Evolutionary conservation across 495 filamentous ascomycete species (phyloP).

Genomic region (Hypomontagnella submonticulosa): DNA sequence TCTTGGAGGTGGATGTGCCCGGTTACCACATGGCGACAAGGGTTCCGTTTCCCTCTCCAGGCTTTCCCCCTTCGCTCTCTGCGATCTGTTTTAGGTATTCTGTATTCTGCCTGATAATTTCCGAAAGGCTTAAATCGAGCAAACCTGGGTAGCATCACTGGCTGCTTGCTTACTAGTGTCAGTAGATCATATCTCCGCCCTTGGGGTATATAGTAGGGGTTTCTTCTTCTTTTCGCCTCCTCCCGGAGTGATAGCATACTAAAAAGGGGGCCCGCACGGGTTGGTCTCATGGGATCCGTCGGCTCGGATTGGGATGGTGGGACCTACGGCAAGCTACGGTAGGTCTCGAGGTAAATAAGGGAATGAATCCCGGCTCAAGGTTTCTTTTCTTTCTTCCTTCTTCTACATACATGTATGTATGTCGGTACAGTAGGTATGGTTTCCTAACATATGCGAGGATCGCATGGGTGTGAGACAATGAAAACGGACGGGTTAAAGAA

Average conservation of each 20-base stretch:
- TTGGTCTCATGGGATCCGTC: constrained; percentile 38
- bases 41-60: constrained; percentile 26
- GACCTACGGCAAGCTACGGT: constrained; percentile 31
- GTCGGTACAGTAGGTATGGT: neutral
- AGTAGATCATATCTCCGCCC: constrained; percentile 26
- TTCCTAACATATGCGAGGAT: constrained; percentile 15
- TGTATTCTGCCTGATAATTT: constrained; percentile 44
- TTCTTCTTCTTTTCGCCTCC: constrained; percentile 4
- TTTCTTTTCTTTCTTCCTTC: constrained; percentile 10
- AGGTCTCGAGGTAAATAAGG: constrained; percentile 26
- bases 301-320: constrained; percentile 39
- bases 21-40: constrained; percentile 45
- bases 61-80: neutral
- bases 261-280: constrained; percentile 34
- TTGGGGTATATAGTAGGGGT: constrained; percentile 20
- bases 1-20: constrained; percentile 27
- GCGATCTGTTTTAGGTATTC: neutral
- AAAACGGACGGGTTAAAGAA: constrained; percentile 18
- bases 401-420: neutral
- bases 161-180: constrained; percentile 32
- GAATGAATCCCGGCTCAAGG: constrained; percentile 27
- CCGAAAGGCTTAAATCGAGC: constrained; percentile 39
- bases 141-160: constrained; percentile 21
- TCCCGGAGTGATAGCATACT: constrained; percentile 20
- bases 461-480: constrained; percentile 23